Conservation (phyloP, 1,139 yeast genomes). For the Nakaseomyces glabratus region DNA sequence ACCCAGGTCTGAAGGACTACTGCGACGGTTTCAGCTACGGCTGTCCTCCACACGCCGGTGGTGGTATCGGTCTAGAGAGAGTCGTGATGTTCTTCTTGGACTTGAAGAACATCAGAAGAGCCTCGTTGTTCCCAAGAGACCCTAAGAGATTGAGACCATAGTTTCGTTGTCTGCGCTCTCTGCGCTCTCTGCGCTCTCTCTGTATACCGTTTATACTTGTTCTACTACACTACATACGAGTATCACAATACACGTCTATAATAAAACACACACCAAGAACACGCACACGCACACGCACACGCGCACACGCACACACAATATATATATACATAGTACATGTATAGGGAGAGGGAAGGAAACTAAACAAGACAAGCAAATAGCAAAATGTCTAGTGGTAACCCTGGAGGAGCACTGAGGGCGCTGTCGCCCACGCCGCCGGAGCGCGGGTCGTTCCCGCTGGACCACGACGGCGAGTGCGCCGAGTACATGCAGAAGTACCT, state of each 20-base stretch:
- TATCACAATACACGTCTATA: too few species aligned
- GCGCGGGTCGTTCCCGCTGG: constrained; percentile 91
- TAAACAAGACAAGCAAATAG: background rate
- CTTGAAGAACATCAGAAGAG: constrained; percentile 93
- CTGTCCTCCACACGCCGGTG: constrained; percentile 99
- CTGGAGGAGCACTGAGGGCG: constrained; percentile 39
- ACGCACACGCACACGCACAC: background rate
- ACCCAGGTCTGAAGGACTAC: constrained; percentile 81
- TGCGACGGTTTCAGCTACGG: constrained; percentile 89
- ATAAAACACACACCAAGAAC: too few species aligned
- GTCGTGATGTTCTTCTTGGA: constrained; percentile 97
- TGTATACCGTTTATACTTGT: too few species aligned
- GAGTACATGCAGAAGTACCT: constrained; percentile 66
- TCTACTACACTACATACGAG: too few species aligned
- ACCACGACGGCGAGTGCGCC: constrained; percentile 82
- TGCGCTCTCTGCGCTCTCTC: too few species aligned
- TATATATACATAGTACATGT: too few species aligned
- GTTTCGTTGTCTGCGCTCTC: too few species aligned
- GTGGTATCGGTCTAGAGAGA: constrained; percentile 98
- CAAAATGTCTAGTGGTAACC: constrained; percentile 30
- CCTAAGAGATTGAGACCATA: constrained; percentile 89
- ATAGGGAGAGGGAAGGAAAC: too few species aligned
- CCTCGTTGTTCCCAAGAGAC: constrained; percentile 97
- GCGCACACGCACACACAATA: background rate
- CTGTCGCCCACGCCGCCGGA: constrained; percentile 92